Percentiles rank a stretch among this genome's conserved stretches.
phyloP scores from a whole-genome alignment of 306 rosid genomes.

The Herpetospermum pedunculosum region DNA sequence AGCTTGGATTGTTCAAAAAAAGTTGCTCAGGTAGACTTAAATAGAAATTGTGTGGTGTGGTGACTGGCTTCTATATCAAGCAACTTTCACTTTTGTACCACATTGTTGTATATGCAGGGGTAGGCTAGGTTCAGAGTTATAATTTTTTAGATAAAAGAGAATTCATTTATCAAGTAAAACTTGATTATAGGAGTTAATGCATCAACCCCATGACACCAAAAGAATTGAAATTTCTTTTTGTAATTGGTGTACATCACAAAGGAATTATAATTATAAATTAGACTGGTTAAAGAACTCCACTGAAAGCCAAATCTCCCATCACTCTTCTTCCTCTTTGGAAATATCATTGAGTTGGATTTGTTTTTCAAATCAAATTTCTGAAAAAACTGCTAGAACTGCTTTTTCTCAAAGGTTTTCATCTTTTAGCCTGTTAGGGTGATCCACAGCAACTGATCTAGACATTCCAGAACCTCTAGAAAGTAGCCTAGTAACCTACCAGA shows the following conservation, averaged over 20 bases:
- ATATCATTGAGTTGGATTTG: not conserved
- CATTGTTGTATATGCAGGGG: not conserved
- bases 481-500: not conserved
- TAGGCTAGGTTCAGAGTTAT: not conserved
- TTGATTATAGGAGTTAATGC: not conserved
- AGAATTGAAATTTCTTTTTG: not conserved
- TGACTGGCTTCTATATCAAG: slow-evolving; percentile 1
- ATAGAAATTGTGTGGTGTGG: not conserved
- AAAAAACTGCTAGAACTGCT: not conserved
- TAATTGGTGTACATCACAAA: not conserved
- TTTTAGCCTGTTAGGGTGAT: not conserved
- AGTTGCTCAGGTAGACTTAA: slow-evolving; percentile 57
- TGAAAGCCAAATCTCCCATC: not conserved
- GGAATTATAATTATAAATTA: not conserved
- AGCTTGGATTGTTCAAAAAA: slow-evolving; percentile 78
- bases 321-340: not conserved
- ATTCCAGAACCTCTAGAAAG: not conserved
- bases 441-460: not conserved
- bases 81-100: not conserved
- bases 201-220: not conserved
- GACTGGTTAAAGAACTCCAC: not conserved
- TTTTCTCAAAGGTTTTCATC: not conserved
- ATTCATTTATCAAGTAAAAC: not conserved
- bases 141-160: not conserved
- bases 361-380: not conserved